Evolutionary conservation across 805 yeast genomes (phyloP).

Genomic region (Cyberlindnera misumaiensis): DNA sequence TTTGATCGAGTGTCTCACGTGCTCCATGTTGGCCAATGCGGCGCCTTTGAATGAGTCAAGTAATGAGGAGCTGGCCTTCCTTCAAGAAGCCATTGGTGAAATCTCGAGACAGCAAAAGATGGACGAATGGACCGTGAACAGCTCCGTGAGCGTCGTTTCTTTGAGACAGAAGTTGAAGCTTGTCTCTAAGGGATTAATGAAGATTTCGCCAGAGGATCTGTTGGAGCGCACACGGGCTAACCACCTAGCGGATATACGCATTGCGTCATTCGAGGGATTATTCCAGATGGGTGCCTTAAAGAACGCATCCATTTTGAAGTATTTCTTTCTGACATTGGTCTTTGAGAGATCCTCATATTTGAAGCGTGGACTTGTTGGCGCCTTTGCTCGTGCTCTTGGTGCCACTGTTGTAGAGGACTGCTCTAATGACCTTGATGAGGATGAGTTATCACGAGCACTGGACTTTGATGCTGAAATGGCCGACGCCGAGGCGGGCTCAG

Average conservation of each 20-base stretch:
- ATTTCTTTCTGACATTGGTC: conserved; percentile 50
- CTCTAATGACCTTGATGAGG: conserved; percentile 53
- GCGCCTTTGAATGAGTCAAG: conserved; percentile 10
- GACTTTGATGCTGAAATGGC: conserved; percentile 5
- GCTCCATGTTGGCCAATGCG: conserved; percentile 26
- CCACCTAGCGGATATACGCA: conserved; percentile 45
- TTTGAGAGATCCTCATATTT: conserved; percentile 51
- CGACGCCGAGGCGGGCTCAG: conserved; percentile 24
- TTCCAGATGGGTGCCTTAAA: conserved; percentile 72
- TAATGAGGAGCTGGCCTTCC: conserved; percentile 31
- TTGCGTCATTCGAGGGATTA: conserved; percentile 65
- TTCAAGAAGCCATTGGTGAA: conserved; percentile 51
- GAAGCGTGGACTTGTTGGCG: conserved; percentile 40
- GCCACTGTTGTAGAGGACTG: conserved; percentile 60
- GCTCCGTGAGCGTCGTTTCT: conserved; percentile 47
- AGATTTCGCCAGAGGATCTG: conserved; percentile 47
- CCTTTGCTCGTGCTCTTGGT: conserved; percentile 49
- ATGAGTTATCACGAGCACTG: conserved; percentile 38
- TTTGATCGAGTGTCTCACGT: conserved; percentile 49
- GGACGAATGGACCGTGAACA: conserved; percentile 77
- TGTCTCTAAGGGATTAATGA: conserved; percentile 46
- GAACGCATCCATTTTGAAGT: conserved; percentile 51
- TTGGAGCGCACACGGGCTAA: conserved; percentile 43
- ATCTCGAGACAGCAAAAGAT: conserved; percentile 68
- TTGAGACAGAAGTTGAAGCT: conserved; percentile 54